phyloP scores from a whole-genome alignment of 148 eudicot genomes.

The Amaranthus palmeri region DNA sequence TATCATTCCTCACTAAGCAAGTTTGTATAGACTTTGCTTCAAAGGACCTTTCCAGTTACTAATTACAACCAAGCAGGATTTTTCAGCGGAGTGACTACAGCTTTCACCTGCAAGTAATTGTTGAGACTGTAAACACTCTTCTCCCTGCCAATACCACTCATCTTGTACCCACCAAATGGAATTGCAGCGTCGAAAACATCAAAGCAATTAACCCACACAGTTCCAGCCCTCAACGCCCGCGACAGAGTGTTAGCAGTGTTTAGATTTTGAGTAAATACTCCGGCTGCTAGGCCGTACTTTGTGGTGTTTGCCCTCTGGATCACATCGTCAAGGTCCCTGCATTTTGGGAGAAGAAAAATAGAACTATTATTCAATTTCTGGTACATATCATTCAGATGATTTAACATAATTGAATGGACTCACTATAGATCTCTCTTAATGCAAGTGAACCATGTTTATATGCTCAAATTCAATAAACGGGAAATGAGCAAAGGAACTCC shows the following conservation, averaged over 20 bases:
- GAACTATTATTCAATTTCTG: too few relatives aligned
- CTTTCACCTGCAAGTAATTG: slow-evolving; percentile 83
- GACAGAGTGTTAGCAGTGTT: slow-evolving; percentile 80
- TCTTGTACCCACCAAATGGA: slow-evolving; percentile 91
- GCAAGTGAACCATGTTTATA: too few relatives aligned
- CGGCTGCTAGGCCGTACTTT: slow-evolving; percentile 82
- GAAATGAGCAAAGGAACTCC: too few relatives aligned
- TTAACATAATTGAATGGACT: too few relatives aligned
- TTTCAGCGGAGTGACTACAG: slow-evolving; percentile 73
- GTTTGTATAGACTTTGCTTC: too few relatives aligned
- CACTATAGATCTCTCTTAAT: too few relatives aligned
- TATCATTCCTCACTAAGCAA: too few relatives aligned
- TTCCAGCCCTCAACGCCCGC: slow-evolving; percentile 72
- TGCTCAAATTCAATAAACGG: too few relatives aligned
- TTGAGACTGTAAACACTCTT: slow-evolving; percentile 77
- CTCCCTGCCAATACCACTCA: slow-evolving; percentile 95
- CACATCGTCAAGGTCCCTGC: slow-evolving; percentile 73
- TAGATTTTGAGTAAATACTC: slow-evolving; percentile 68
- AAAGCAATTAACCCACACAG: slow-evolving; percentile 92
- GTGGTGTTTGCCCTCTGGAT: slow-evolving; percentile 73
- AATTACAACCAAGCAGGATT: slow-evolving; percentile 77
- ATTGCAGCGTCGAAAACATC: slow-evolving; percentile 89
- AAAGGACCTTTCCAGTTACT: not conserved
- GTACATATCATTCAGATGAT: too few relatives aligned
- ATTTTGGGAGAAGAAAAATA: not conserved